phyloP scores from a whole-genome alignment of 2,329 filamentous ascomycete genomes.

The Xylariales sp. region DNA sequence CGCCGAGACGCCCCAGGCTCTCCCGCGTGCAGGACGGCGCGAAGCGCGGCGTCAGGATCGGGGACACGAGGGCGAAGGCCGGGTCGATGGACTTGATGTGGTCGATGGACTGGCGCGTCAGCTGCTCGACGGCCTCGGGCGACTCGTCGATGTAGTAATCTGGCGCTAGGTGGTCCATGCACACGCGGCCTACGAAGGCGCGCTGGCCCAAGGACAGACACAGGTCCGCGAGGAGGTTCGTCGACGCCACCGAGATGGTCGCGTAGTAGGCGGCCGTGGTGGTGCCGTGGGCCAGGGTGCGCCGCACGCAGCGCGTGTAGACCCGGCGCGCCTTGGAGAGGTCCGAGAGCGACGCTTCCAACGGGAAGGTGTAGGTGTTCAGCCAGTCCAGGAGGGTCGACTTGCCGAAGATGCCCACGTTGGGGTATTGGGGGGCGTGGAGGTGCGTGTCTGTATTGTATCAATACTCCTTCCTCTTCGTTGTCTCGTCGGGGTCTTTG shows the following conservation, averaged over 20 bases:
- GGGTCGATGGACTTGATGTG: conserved; percentile 69
- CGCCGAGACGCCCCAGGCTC: conserved; percentile 60
- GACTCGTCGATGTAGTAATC: conserved; percentile 75
- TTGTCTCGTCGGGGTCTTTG: too few species aligned
- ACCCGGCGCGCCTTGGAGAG: conserved; percentile 60
- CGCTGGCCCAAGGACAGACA: conserved; percentile 78
- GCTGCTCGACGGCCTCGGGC: conserved; percentile 49
- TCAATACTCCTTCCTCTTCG: too few species aligned
- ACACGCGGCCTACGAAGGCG: conserved; percentile 88
- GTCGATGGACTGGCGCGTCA: conserved; percentile 55
- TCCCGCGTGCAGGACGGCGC: conserved; percentile 57
- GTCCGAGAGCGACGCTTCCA: conserved; percentile 71
- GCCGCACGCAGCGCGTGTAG: conserved; percentile 72
- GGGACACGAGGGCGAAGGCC: conserved; percentile 57
- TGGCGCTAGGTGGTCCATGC: conserved; percentile 80
- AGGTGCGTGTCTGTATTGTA: conserved; percentile 93
- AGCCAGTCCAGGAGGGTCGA: conserved; percentile 92
- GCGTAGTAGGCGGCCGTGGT: conserved; percentile 95
- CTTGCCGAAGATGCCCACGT: conserved; percentile 89
- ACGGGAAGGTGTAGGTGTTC: conserved; percentile 88
- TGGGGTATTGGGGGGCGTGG: conserved; percentile 92
- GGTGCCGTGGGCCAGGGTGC: conserved; percentile 84
- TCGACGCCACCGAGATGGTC: conserved; percentile 78
- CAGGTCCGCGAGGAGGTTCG: conserved; percentile 84
- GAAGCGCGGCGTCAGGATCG: conserved; percentile 74